Evolutionary conservation across 2,329 filamentous ascomycete species (phyloP).

Genomic region (Colletotrichum endophyticum): DNA sequence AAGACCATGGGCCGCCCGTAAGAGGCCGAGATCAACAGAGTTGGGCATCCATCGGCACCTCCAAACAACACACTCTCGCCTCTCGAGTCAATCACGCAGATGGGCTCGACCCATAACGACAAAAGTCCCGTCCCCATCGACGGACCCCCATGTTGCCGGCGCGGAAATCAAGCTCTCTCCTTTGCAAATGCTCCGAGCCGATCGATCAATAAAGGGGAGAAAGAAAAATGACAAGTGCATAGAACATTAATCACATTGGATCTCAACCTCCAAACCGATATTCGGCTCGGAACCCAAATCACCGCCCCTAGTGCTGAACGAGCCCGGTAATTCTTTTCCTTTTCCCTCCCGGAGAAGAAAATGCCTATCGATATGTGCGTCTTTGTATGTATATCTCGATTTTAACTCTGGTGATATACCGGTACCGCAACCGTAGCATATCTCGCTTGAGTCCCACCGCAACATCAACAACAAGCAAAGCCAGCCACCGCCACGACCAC

Average conservation of each 20-base stretch:
- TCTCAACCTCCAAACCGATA: background rate
- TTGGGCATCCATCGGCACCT: background rate
- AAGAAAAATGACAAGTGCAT: background rate
- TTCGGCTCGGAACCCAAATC: background rate
- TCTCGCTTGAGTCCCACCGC: background rate
- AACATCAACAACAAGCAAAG: background rate
- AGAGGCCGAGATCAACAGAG: background rate
- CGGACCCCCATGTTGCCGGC: background rate
- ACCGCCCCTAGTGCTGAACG: background rate
- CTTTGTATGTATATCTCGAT: background rate
- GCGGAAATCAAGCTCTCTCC: background rate
- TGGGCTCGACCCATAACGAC: background rate
- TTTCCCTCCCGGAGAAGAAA: background rate
- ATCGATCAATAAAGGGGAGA: background rate
- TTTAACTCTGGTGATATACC: background rate
- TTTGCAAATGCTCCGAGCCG: background rate
- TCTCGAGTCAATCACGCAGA: background rate
- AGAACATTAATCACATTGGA: background rate
- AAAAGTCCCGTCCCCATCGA: background rate
- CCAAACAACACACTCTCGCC: background rate
- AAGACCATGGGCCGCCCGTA: background rate
- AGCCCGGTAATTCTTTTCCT: background rate
- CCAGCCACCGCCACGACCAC: background rate
- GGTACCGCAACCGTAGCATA: background rate
- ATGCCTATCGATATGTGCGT: background rate